Evolutionary conservation across 257 asterid species (phyloP).

Genomic region (Gentiana straminea): DNA sequence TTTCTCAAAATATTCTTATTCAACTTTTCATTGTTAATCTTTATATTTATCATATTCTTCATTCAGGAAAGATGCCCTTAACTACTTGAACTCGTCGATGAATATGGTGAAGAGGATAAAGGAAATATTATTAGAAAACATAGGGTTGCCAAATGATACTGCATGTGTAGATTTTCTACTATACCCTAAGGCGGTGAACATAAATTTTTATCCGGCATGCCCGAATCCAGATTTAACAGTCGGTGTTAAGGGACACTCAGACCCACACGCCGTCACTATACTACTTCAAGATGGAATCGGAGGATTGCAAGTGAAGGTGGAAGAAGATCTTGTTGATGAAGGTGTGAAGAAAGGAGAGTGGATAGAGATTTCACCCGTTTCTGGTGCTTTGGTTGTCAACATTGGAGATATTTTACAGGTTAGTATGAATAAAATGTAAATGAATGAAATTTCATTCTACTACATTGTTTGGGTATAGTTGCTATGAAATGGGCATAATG

Average conservation of each 20-base stretch:
- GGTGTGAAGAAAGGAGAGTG: slow-evolving; percentile 14
- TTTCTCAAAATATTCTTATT: too few relatives aligned
- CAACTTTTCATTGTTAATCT: too few relatives aligned
- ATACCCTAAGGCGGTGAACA: slow-evolving; percentile 21
- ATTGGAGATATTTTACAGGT: slow-evolving; percentile 21
- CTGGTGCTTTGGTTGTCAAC: slow-evolving; percentile 24
- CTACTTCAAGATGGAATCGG: slow-evolving; percentile 19
- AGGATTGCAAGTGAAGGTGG: too few relatives aligned
- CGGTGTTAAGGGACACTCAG: slow-evolving; percentile 19
- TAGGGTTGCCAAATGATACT: slow-evolving; percentile 12
- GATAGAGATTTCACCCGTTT: slow-evolving; percentile 19
- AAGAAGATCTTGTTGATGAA: slow-evolving; percentile 15
- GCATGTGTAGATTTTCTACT: slow-evolving; percentile 14
- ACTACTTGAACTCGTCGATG: slow-evolving; percentile 13
- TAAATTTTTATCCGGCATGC: slow-evolving; percentile 26
- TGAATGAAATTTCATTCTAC: too few relatives aligned
- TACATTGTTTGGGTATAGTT: too few relatives aligned
- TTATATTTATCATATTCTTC: too few relatives aligned
- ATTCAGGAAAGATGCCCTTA: slow-evolving; percentile 16
- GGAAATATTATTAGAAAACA: slow-evolving; percentile 15
- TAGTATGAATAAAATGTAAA: background rate
- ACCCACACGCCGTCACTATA: slow-evolving; percentile 20
- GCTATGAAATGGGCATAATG: too few relatives aligned
- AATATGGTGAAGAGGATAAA: slow-evolving; percentile 10
- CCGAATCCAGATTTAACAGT: slow-evolving; percentile 23